Percentiles rank a stretch among this genome's conserved stretches.
Conservation (phyloP, 768 basidiomycete species). For the Cubamyces sp. region DNA sequence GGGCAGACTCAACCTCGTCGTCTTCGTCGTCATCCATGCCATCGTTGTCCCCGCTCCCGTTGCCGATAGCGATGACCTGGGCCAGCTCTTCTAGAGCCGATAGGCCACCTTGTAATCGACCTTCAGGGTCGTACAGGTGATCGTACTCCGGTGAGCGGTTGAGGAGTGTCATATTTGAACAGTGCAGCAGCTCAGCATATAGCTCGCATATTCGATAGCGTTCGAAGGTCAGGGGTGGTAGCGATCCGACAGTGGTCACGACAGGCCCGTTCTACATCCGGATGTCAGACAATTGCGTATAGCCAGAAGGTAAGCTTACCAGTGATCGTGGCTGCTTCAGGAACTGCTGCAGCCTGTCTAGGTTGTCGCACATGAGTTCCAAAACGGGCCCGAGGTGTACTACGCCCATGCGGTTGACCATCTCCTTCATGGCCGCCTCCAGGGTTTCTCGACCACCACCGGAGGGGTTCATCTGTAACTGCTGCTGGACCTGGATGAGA, state of each 20-base stretch:
- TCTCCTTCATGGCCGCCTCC: conserved; percentile 75
- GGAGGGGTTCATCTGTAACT: conserved; percentile 45
- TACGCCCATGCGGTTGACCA: conserved; percentile 85
- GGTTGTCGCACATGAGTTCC: conserved; percentile 66
- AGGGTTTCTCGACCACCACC: conserved; percentile 68
- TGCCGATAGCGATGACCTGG: conserved; percentile 73
- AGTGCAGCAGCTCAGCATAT: conserved; percentile 95
- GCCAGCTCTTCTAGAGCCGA: conserved; percentile 85
- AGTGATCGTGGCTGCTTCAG: conserved; percentile 74
- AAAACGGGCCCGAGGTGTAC: conserved; percentile 89
- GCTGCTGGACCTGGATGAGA: conserved; percentile 85
- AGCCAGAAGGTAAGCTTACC: conserved; percentile 47
- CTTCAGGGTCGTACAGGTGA: conserved; percentile 78
- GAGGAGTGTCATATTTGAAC: conserved; percentile 96
- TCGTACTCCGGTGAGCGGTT: conserved; percentile 77
- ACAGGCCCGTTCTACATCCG: conserved; percentile 61
- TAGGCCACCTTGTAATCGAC: conserved; percentile 87
- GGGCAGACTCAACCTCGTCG: conserved; percentile 65
- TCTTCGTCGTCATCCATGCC: conserved; percentile 61
- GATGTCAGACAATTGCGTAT: conserved; percentile 18
- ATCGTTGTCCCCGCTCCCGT: conserved; percentile 58
- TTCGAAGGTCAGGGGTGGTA: conserved; percentile 88
- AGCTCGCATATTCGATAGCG: conserved; percentile 96
- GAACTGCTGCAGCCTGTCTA: conserved; percentile 72
- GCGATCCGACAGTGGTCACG: conserved; percentile 71